A percentile compares a stretch with the other conserved stretches of the same genome.
Evolutionary conservation across 208 protist genomes (phyloP).

Genomic region (Crithidia fasciculata): DNA sequence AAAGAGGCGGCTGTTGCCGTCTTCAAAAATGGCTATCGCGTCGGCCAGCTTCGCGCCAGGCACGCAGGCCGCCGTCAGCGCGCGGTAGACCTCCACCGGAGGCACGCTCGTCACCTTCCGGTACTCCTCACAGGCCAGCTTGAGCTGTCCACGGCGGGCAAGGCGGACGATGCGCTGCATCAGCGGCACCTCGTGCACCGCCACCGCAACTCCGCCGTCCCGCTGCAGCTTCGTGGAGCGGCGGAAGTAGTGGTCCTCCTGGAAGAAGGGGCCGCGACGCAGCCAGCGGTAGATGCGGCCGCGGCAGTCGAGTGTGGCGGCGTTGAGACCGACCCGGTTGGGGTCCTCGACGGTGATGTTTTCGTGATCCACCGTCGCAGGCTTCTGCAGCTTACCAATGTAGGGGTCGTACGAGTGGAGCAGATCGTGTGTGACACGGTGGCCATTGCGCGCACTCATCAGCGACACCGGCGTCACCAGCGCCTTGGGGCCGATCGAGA

Average conservation of each 20-base stretch:
- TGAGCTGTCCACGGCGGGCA: constrained; percentile 75
- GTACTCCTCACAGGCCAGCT: constrained; percentile 90
- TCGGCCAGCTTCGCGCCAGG: constrained; percentile 77
- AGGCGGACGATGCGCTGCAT: constrained; percentile 85
- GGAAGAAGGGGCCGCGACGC: constrained; percentile 87
- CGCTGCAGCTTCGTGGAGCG: constrained; percentile 64
- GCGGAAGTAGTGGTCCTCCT: constrained; percentile 91
- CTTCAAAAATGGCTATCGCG: constrained; percentile 89
- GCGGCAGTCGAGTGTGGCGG: constrained; percentile 87
- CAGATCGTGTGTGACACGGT: constrained; percentile 92
- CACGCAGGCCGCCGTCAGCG: constrained; percentile 85
- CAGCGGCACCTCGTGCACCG: constrained; percentile 71
- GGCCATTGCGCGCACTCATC: constrained; percentile 88
- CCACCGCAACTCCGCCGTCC: constrained; percentile 53
- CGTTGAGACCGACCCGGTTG: constrained; percentile 88
- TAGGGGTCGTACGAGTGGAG: constrained; percentile 90
- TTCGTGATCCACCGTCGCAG: constrained; percentile 85
- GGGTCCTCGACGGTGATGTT: constrained; percentile 87
- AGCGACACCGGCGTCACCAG: constrained; percentile 90
- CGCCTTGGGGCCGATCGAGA: constrained; percentile 81
- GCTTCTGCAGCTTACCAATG: constrained; percentile 78
- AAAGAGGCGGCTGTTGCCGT: constrained; percentile 82
- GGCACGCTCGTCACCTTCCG: constrained; percentile 83
- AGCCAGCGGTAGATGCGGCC: constrained; percentile 91
- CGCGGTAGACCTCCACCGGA: constrained; percentile 88